phyloP scores from a whole-genome alignment of 2,329 filamentous ascomycete genomes.

The Calonectria pseudoturangicola region DNA sequence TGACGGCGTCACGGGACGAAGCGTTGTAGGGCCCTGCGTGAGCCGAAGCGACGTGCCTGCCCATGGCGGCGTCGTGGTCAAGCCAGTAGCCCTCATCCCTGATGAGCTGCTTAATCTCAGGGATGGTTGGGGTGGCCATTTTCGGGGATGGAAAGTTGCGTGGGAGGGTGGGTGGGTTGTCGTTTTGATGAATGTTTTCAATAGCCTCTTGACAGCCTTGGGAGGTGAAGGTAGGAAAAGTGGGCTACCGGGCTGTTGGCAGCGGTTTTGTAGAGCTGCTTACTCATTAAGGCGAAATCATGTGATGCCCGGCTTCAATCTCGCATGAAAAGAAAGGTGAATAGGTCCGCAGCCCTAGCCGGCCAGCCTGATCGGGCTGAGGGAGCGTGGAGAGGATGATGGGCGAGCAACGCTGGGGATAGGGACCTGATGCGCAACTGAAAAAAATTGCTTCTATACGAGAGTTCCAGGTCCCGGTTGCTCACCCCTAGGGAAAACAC shows the following conservation, averaged over 20 bases:
- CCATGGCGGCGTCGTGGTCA: slow-evolving; percentile 3
- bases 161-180: neutral
- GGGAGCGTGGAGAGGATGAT: neutral
- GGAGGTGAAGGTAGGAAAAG: slow-evolving; percentile 5
- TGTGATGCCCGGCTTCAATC: neutral
- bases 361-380: slow-evolving; percentile 17
- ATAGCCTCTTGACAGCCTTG: neutral
- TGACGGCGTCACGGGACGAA: neutral
- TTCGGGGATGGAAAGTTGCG: neutral
- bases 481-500: neutral
- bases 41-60: slow-evolving; percentile 1
- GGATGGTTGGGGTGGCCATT: neutral
- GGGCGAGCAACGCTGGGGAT: neutral
- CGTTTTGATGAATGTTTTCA: neutral
- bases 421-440: neutral
- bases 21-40: slow-evolving; percentile 13
- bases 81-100: neutral
- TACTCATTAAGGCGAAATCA: slow-evolving; percentile 3
- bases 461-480: slow-evolving; percentile 1
- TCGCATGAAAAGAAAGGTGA: slow-evolving; percentile 11
- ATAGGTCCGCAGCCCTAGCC: neutral
- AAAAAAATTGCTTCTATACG: neutral
- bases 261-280: neutral
- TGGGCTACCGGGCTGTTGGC: neutral
- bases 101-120: neutral